Evolutionary conservation across 306 rosid species (phyloP), one percentile per base, ranked within the genome.

Genomic region (Spatholobus suberectus): DNA sequence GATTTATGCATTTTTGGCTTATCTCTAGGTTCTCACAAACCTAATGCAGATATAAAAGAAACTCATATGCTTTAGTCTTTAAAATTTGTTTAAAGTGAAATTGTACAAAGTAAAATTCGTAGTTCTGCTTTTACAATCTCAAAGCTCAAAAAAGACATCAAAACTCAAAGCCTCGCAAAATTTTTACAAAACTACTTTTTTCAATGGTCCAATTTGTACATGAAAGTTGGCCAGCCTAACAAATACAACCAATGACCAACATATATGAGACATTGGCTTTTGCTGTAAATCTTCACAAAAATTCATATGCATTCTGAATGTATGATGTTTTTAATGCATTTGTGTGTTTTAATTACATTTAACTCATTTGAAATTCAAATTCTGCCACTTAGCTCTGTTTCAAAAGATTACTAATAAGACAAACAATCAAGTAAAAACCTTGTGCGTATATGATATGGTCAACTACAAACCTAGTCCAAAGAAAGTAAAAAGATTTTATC

Each of bases 91-190:
- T 26, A 34, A 52, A 68, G 70, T 21, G 70, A 43, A 24, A 40
- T 27, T 41, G 8, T 55, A 71, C 59, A 58, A 70, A 55, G 55
- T 24, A 75, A 41, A 59, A 17, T 27, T 24, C 43, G n/a, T n/a
- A 40, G 23, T 21, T 57, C 18, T 40, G 43, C 58, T 59, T 59
- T n/a, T 40, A 59, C 58, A 76, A 58, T 41, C 27, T 24, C 15
- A 27, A 54, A 79, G 46, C 38, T 68, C 66, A 61, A 52, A 18
- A 66, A 78, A 17, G 21, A 37, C n/a, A 23, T 55, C 62, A 79
- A 40, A 54, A 26, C 73, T 65, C 27, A 35, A 65, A 66, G 69
- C 57, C 61, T n/a, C 26, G 70, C 34, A 35, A 75, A 1, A 54
- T n/a, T n/a, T 69, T 20, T 24, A 2, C 8, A 4, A 54, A 44